These are phyloP conservation scores for Pseudogymnoascus sp. DNA, from an alignment of 2,329 filamentous ascomycete species.

Conservation along the genomic window DNA sequence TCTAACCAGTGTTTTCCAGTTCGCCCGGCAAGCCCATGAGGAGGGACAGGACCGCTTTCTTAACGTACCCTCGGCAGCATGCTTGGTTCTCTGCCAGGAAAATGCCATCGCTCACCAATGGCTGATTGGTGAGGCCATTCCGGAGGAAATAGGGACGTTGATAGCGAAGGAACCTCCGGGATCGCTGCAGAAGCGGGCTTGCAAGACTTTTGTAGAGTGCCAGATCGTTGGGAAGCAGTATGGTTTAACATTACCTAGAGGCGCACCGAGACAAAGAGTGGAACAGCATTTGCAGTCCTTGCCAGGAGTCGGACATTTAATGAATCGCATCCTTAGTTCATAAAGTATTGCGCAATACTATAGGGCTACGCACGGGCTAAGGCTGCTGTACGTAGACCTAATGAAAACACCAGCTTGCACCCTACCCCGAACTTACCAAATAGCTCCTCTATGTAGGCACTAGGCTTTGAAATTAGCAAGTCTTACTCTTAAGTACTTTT, in stretches of 20 bases:
- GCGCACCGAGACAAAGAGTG: constrained; percentile 14
- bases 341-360: not conserved
- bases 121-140: constrained; percentile 23
- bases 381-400: too few species aligned
- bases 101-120: constrained; percentile 21
- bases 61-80: constrained; percentile 21
- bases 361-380: too few species aligned
- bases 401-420: too few species aligned
- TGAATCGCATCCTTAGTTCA: constrained; percentile 13
- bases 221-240: constrained; percentile 23
- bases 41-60: constrained; percentile 21
- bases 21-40: constrained; percentile 22
- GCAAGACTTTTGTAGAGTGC: constrained; percentile 21
- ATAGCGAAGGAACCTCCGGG: not conserved
- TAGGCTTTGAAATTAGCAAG: too few species aligned
- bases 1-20: constrained; percentile 26
- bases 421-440: too few species aligned
- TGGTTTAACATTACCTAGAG: constrained; percentile 15
- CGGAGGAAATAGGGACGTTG: constrained; percentile 19
- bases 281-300: constrained; percentile 18
- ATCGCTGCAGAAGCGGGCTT: constrained; percentile 14
- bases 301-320: constrained; percentile 13
- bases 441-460: too few species aligned
- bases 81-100: constrained; percentile 25
- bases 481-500: too few species aligned